Base-by-base conservation (phyloP, 257 asterid species). In the Nicotiana benthamiana region DNA sequence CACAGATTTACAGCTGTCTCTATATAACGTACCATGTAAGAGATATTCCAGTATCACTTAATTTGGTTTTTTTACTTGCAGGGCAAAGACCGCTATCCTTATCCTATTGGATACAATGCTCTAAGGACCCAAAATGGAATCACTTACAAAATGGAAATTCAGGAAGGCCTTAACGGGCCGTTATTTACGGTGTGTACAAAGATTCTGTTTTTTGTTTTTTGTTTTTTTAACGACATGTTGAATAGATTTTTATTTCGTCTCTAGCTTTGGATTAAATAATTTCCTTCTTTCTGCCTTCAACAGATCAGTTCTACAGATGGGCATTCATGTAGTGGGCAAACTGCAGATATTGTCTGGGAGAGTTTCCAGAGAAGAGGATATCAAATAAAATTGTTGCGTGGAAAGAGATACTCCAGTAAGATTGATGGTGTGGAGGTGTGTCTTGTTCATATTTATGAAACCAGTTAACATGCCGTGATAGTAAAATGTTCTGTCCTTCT, bases 21-120 rank as follows among this genome's bases (percentile, higher is more conserved):
- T 28, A 22, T 24, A 40, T 59, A 11, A 62, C 57, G 67, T 57
- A 81, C 51, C 81, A 16, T 28, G 48, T 10, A 51, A 65, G 15
- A 36, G 80, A 70, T 86, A 65, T 83, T 79, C 82, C 77, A 22
- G 78, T 72, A 46, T 72, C 75, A 57, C 26, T 46, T 75, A 51
- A 52, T 82, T 75, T 88, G 68, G 67, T 81, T 79, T 70, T 81
- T 79, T 70, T 72, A 75, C 83, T 84, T 83, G 68, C 89, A 95
- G 99, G 99, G 99, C 15, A 95, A 92, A 87, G 95, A 93, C 80
- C 92, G 99, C 64, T 91, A 92, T 89, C 99, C 99, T 64, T 95
- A 92, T 87, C 99, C 98, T 36, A 84, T 92, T 86, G 99, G 97
- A 80, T 95, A 91, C 87, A 94, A 83, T 81, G 95, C 95, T 62